Conservation (phyloP, 164 flowering plant genomes). For the Piper longum region DNA sequence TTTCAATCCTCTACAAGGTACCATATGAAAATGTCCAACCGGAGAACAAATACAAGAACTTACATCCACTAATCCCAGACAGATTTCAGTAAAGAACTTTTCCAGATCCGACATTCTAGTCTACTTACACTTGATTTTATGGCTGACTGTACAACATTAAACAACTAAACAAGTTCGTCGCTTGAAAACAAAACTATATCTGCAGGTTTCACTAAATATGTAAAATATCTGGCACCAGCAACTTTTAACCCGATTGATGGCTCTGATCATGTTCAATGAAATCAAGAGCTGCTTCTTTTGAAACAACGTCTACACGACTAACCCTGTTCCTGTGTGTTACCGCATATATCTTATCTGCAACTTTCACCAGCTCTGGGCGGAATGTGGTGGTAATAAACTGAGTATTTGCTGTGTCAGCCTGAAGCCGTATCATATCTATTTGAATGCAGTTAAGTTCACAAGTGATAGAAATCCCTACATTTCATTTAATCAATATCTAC, state of each 20-base stretch:
- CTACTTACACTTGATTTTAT: too few relatives aligned
- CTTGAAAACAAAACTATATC: not conserved
- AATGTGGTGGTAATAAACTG: slow-evolving; percentile 96
- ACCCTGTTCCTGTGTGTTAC: slow-evolving; percentile 71
- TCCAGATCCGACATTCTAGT: too few relatives aligned
- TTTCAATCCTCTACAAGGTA: too few relatives aligned
- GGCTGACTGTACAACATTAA: too few relatives aligned
- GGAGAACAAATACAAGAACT: too few relatives aligned
- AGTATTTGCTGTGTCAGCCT: slow-evolving; percentile 77
- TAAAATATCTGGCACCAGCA: too few relatives aligned
- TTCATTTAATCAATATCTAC: too few relatives aligned
- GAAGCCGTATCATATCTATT: slow-evolving; percentile 88
- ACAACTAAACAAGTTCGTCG: not conserved
- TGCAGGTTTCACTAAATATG: not conserved
- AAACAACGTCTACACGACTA: slow-evolving; percentile 67
- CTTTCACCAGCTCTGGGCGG: slow-evolving; percentile 92
- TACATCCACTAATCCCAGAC: too few relatives aligned
- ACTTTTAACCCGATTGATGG: slow-evolving; percentile 12
- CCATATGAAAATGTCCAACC: too few relatives aligned
- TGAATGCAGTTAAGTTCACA: slow-evolving; percentile 5
- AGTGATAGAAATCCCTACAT: not conserved
- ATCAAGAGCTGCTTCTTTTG: slow-evolving; percentile 61
- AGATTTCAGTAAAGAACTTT: too few relatives aligned
- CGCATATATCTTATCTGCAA: slow-evolving; percentile 64
- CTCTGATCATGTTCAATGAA: slow-evolving; percentile 87